Conservation (phyloP, 2,329 filamentous ascomycete genomes). For the Epichloe typhina region DNA sequence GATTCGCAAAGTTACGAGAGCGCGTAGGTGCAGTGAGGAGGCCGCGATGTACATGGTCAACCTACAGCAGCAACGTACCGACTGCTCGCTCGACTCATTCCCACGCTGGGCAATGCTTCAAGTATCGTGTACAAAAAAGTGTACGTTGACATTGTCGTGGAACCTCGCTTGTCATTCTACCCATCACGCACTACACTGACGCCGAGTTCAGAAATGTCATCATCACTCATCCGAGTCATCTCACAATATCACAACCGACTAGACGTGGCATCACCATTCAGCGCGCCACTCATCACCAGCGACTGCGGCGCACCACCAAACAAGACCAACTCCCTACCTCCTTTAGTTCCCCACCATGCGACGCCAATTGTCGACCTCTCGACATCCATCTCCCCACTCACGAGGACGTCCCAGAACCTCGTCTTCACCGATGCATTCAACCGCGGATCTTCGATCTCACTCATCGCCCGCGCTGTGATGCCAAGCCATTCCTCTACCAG, state of each 20-base stretch:
- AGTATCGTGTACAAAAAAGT: too few relatives aligned
- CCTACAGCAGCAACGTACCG: too few relatives aligned
- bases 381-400: slow-evolving; percentile 77
- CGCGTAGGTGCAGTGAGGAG: too few relatives aligned
- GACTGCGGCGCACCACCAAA: slow-evolving; percentile 11
- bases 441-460: slow-evolving; percentile 43
- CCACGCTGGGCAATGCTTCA: too few relatives aligned
- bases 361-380: slow-evolving; percentile 68
- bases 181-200: too few relatives aligned
- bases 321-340: slow-evolving; percentile 39
- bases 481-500: slow-evolving; percentile 73
- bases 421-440: slow-evolving; percentile 54
- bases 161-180: too few relatives aligned
- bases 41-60: too few relatives aligned
- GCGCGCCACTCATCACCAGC: slow-evolving; percentile 43
- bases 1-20: too few relatives aligned
- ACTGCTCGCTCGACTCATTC: too few relatives aligned
- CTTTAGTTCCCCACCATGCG: slow-evolving; percentile 65
- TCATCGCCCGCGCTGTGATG: slow-evolving; percentile 53
- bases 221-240: background rate
- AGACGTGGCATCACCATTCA: slow-evolving; percentile 19
- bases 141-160: too few relatives aligned
- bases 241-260: slow-evolving; percentile 22
- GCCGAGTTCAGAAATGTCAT: too few relatives aligned
- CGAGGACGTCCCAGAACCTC: slow-evolving; percentile 68